A percentile compares a stretch with the other conserved stretches of the same genome.
Conservation (phyloP, 2,329 filamentous ascomycete genomes). For the Ceratocystis lukuohia region DNA sequence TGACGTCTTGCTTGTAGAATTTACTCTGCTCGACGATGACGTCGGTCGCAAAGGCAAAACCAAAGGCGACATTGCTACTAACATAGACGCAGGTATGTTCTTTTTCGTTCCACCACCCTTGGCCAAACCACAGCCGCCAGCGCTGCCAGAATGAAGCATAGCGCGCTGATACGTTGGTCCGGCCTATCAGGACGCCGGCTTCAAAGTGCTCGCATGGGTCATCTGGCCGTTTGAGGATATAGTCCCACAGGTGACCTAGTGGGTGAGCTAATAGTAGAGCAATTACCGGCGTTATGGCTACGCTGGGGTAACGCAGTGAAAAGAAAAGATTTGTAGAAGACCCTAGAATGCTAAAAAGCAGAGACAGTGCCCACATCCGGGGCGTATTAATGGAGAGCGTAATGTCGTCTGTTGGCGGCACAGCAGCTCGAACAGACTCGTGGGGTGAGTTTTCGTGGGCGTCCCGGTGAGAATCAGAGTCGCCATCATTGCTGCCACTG, state of each 20-base stretch:
- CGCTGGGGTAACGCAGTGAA: constrained; percentile 77
- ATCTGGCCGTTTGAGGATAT: constrained; percentile 49
- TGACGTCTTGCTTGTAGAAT: constrained; percentile 73
- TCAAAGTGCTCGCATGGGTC: constrained; percentile 37
- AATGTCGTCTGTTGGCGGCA: constrained; percentile 61
- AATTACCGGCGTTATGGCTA: constrained; percentile 80
- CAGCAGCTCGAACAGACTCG: constrained; percentile 66
- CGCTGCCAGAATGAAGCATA: constrained; percentile 24
- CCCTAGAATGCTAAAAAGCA: constrained; percentile 65
- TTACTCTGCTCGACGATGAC: constrained; percentile 82
- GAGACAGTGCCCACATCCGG: constrained; percentile 74
- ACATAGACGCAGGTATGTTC: constrained; percentile 83
- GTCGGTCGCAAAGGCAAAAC: constrained; percentile 79
- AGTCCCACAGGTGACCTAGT: constrained; percentile 68
- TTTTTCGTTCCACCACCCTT: constrained; percentile 76
- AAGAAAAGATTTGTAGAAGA: constrained; percentile 82
- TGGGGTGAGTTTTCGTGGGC: constrained; percentile 59
- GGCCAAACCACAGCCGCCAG: constrained; percentile 59
- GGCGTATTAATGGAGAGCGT: constrained; percentile 74
- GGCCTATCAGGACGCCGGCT: constrained; percentile 32
- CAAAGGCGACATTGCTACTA: constrained; percentile 79
- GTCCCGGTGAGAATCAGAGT: constrained; percentile 30
- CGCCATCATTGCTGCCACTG: constrained; percentile 23
- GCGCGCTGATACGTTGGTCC: constrained; percentile 17
- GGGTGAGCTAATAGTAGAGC: constrained; percentile 74